Percentiles rank a stretch among this genome's conserved stretches.
These are phyloP conservation scores for Apocynum venetum DNA, from an alignment of 257 asterid genomes.

Conservation along the genomic window DNA sequence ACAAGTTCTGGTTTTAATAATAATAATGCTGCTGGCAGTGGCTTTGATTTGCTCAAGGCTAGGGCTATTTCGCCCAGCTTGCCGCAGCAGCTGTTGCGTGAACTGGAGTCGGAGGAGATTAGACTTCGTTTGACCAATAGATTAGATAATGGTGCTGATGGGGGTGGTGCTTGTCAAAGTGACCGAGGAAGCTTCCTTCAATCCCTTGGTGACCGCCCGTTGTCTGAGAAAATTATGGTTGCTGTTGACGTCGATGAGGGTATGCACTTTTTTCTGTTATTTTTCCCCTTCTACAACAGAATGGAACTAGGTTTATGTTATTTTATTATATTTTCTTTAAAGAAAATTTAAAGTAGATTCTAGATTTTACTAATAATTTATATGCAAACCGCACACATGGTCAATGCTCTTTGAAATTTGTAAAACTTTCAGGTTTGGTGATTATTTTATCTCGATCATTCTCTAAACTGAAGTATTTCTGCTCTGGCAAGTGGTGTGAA, in stretches of 20 bases:
- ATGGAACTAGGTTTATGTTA: neutral
- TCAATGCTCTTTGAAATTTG: neutral
- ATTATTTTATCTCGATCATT: neutral
- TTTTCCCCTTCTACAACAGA: neutral
- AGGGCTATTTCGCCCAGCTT: conserved; percentile 19
- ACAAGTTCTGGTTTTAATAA: conserved; percentile 6
- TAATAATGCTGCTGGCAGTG: conserved; percentile 2
- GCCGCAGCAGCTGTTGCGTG: conserved; percentile 24
- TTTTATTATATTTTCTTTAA: neutral
- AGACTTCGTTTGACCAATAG: conserved; percentile 10
- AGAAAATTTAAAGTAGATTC: neutral
- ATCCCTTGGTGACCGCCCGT: conserved; percentile 20
- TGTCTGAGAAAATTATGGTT: conserved; percentile 43
- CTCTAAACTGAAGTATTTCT: neutral
- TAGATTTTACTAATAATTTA: neutral
- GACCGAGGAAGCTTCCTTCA: conserved; percentile 33
- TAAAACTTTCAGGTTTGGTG: neutral
- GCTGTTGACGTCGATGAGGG: conserved; percentile 97
- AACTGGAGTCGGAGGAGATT: conserved; percentile 16
- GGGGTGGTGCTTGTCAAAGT: conserved; percentile 7
- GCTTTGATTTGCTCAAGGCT: conserved; percentile 12
- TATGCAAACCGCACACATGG: neutral
- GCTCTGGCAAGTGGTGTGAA: neutral
- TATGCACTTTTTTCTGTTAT: conserved; percentile 13
- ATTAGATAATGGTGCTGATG: conserved; percentile 29